phyloP scores from a whole-genome alignment of 2,329 filamentous ascomycete genomes.

The Diatrype stigma region DNA sequence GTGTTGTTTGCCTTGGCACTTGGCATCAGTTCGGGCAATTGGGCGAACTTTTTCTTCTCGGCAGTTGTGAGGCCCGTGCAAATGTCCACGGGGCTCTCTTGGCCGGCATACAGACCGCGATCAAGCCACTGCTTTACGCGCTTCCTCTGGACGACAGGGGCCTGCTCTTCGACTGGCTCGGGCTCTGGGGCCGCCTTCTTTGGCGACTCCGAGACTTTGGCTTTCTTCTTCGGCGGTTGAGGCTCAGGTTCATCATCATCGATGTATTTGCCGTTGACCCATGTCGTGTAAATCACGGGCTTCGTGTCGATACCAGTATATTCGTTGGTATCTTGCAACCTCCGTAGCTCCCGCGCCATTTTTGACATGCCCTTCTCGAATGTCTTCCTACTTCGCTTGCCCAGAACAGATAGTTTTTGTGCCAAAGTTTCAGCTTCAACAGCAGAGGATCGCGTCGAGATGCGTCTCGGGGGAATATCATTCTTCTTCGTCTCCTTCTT shows the following conservation, averaged over 20 bases:
- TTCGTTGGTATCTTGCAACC: slow-evolving; percentile 60
- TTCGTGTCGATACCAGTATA: slow-evolving; percentile 55
- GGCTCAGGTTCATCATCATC: slow-evolving; percentile 36
- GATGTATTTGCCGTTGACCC: slow-evolving; percentile 62
- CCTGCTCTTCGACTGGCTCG: slow-evolving; percentile 31
- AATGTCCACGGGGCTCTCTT: slow-evolving; percentile 52
- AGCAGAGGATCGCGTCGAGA: slow-evolving; percentile 41
- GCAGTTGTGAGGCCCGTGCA: slow-evolving; percentile 42
- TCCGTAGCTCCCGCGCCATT: slow-evolving; percentile 53
- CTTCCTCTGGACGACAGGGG: slow-evolving; percentile 35
- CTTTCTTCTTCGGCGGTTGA: slow-evolving; percentile 33
- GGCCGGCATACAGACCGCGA: slow-evolving; percentile 84
- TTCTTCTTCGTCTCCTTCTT: slow-evolving; percentile 24
- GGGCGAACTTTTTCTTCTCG: slow-evolving; percentile 49
- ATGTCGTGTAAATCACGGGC: slow-evolving; percentile 55
- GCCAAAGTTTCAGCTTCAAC: slow-evolving; percentile 39
- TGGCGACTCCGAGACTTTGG: slow-evolving; percentile 21
- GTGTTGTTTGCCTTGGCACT: slow-evolving; percentile 48
- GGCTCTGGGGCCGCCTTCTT: slow-evolving; percentile 33
- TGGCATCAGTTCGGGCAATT: slow-evolving; percentile 43
- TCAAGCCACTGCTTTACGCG: slow-evolving; percentile 71
- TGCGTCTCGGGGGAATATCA: slow-evolving; percentile 29
- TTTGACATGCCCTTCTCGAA: slow-evolving; percentile 44
- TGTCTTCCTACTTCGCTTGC: slow-evolving; percentile 57
- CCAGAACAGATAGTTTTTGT: slow-evolving; percentile 48